These are phyloP conservation scores for Candida maesae DNA, from an alignment of 805 yeast genomes.

Conservation along the genomic window DNA sequence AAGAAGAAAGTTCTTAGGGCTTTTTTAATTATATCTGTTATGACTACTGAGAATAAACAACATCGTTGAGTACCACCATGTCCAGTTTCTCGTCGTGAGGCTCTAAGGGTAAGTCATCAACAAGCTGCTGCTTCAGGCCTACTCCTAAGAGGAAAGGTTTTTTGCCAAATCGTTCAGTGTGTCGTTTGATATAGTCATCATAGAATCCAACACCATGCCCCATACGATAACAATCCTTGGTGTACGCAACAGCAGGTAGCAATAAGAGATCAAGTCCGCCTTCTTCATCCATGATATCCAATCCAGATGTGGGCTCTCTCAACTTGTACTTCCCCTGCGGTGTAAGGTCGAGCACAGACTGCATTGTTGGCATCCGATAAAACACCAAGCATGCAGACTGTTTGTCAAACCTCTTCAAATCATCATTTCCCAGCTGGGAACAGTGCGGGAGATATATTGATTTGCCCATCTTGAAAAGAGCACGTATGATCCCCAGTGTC, in stretches of 20 bases:
- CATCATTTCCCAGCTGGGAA: slow-evolving; percentile 16
- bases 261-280: slow-evolving; percentile 65
- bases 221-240: slow-evolving; percentile 43
- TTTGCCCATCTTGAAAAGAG: slow-evolving; percentile 48
- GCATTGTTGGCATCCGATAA: slow-evolving; percentile 41
- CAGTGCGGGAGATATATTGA: slow-evolving; percentile 58
- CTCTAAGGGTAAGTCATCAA: slow-evolving; percentile 51
- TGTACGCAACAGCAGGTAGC: slow-evolving; percentile 85
- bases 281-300: slow-evolving; percentile 23
- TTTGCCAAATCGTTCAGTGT: slow-evolving; percentile 24
- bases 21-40: not conserved
- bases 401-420: slow-evolving; percentile 26
- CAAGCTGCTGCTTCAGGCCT: slow-evolving; percentile 62
- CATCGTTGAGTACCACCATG: slow-evolving; percentile 43
- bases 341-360: slow-evolving; percentile 41
- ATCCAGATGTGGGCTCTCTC: slow-evolving; percentile 55
- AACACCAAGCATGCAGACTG: slow-evolving; percentile 51
- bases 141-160: slow-evolving; percentile 54
- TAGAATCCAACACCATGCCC: slow-evolving; percentile 96
- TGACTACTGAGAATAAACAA: slow-evolving; percentile 5
- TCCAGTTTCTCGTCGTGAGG: slow-evolving; percentile 62
- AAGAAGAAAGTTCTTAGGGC: slow-evolving; percentile 5
- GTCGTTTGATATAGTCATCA: slow-evolving; percentile 66
- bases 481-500: slow-evolving; percentile 50
- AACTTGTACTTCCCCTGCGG: slow-evolving; percentile 70